Conservation (phyloP, 345 rosid genomes). For the Brassica napus region Da-Ae NC_063446.1:59887501-59888000, state of each 20-base stretch:
- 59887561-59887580: slow-evolving; percentile 46
- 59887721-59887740: slow-evolving; percentile 47
- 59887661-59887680: slow-evolving; percentile 44
- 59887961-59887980: slow-evolving; percentile 38
- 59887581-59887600: slow-evolving; percentile 42
- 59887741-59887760: slow-evolving; percentile 52
- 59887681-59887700: slow-evolving; percentile 38
- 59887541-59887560: slow-evolving; percentile 46
- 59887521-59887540: slow-evolving; percentile 43
- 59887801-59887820: slow-evolving; percentile 45
- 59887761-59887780: slow-evolving; percentile 34
- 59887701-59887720: slow-evolving; percentile 40
- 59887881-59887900: slow-evolving; percentile 40
- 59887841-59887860: slow-evolving; percentile 38
- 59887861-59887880: slow-evolving; percentile 39
- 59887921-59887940: slow-evolving; percentile 39
- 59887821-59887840: slow-evolving; percentile 49
- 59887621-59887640: slow-evolving; percentile 41
- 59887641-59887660: slow-evolving; percentile 46
- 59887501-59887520: slow-evolving; percentile 40
- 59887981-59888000: slow-evolving; percentile 42
- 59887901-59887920: slow-evolving; percentile 45
- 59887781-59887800: slow-evolving; percentile 55
- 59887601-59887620: slow-evolving; percentile 32
- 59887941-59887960: slow-evolving; percentile 45